Evolutionary conservation across 495 filamentous ascomycete genomes (phyloP), one percentile per base, ranked within the genome.

Genomic region (Aspergillus mulundensis): DNA sequence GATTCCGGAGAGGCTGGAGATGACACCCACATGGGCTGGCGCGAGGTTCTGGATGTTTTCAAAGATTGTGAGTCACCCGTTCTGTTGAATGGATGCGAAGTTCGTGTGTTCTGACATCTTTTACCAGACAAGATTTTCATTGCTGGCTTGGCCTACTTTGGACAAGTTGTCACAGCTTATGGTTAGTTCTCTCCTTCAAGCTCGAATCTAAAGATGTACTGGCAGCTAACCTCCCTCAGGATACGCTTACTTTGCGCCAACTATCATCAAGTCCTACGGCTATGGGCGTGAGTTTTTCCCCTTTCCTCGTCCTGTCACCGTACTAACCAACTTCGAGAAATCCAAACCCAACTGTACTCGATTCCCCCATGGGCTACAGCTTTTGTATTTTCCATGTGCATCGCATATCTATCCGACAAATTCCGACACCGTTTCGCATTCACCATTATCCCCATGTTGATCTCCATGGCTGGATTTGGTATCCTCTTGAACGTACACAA

Each of bases 301-400:
- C 24, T 41, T 19, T 12, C 34, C 6, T 34, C 16, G 46, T 44
- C 7, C 38, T 46, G 49, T 36, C 20, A 53, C 58, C 11, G 54
- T 61, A 16, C 70, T 74, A 24, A 72, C 57, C 20, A 44, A 25
- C 40, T 32, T 50, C 25, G 59, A 68, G 65, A 83, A 15, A 89
- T 93, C 64, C 73, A 81, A 56, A 91, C 91, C 1, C 91, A 96
- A 60, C 75, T 96, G 24, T 84, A 84, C 61, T 85, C 84, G 41
- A 89, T 96, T n/a, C 88, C 91, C 7, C 89, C 90, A 0, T 96
- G 89, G 85, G 90, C 85, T n/a, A 82, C 71, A 7, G 84, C 90
- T 0, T 95, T 88, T 53, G 80, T 57, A 7, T 88, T 95, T 50
- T 85, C 88, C 12, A 85, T 95, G 77, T 34, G 87, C n/a, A 72